These are phyloP conservation scores for Pterulicium gracile DNA, from an alignment of 1,284 basidiomycete genomes.

Conservation along the genomic window DNA sequence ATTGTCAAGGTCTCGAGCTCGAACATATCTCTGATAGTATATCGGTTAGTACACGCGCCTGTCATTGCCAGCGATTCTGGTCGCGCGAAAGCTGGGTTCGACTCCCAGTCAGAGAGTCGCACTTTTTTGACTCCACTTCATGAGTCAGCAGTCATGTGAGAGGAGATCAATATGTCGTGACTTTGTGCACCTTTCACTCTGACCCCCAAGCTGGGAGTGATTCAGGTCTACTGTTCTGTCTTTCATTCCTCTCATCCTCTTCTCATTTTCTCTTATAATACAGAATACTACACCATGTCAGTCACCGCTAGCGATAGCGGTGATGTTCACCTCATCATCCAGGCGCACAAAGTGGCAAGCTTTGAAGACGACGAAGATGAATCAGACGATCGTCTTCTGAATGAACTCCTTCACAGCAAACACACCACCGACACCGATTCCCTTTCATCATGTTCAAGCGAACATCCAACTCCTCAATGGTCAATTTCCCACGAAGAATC, in stretches of 20 bases:
- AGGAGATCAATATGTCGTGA: not conserved
- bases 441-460: too few relatives aligned
- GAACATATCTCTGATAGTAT: too few relatives aligned
- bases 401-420: not conserved
- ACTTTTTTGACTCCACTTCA: too few relatives aligned
- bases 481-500: not conserved
- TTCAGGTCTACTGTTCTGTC: not conserved
- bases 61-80: too few relatives aligned
- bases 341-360: not conserved
- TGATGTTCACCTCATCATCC: not conserved
- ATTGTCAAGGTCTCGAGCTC: too few relatives aligned
- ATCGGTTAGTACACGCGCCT: too few relatives aligned
- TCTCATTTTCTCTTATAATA: not conserved
- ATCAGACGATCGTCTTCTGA: not conserved
- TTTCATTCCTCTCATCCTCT: not conserved
- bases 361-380: not conserved
- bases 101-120: too few relatives aligned
- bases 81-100: too few relatives aligned
- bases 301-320: not conserved
- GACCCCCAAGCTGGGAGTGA: not conserved
- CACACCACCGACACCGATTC: too few relatives aligned
- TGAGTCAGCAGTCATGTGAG: too few relatives aligned
- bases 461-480: too few relatives aligned
- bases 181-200: not conserved
- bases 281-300: not conserved